Evolutionary conservation across 805 yeast species (phyloP), one percentile per base, ranked within the genome.

Genomic region (Wickerhamomyces silvicola): DNA sequence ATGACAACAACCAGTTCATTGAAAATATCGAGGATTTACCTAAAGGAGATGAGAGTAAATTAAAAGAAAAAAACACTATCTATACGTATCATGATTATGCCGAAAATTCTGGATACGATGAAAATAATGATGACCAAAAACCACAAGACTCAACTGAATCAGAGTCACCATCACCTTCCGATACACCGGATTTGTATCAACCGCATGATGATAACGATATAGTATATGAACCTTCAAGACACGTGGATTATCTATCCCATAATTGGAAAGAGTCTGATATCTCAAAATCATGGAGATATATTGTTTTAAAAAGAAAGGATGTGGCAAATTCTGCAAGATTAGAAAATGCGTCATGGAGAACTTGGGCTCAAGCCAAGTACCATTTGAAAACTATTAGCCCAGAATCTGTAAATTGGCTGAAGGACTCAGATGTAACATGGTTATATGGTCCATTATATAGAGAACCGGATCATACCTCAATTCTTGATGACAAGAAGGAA

Each of bases 341-440:
- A 32, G 94, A 83, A 53, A 83, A 83, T 52, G 97, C 97, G 2
- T 76, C 90, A 33, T 90, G 98, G 98, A 72, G 98, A 57, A 92
- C 97, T 5, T 92, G 97, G 98, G 87, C 94, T 10, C 94, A 92
- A 59, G 80, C 92, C 23, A 78, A 87, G 52, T 75, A 79, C 43
- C 74, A 82, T 36, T 62, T 81, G 32, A 65, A 66, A 41, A 92
- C 98, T 0, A 84, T 90, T 6, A 76, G 88, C 13, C 98, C 99
- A 1, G 94, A 86, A 49, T 72, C 75, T 22, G 83, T 92, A 28
- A 90, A 92, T 57, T 92, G 99, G 99, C 77, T 86, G 27, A 92
- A 94, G 59, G 99, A 92, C 49, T 80, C 81, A 37, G 99, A 92
- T 56, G 96, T 92, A 9, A 87, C 97, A 2, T 92, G 98, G 98